phyloP scores from a whole-genome alignment of 2,329 filamentous ascomycete genomes.

The Nigrospora osmanthi region DNA sequence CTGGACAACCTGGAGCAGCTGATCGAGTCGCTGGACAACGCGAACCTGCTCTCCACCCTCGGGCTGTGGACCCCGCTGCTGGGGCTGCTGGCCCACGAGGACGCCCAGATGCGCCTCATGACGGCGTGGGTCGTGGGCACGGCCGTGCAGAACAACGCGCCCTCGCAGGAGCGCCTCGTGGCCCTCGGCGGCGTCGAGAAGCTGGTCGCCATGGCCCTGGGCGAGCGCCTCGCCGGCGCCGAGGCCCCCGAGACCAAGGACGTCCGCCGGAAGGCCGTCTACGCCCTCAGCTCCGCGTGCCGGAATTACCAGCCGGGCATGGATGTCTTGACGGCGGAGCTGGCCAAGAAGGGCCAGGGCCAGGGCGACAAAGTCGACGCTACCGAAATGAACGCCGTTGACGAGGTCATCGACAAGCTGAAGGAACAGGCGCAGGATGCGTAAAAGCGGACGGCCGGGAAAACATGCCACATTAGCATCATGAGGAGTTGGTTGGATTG shows the following conservation, averaged over 20 bases:
- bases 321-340: slow-evolving; percentile 57
- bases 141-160: slow-evolving; percentile 91
- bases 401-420: slow-evolving; percentile 63
- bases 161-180: slow-evolving; percentile 66
- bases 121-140: slow-evolving; percentile 94
- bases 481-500: no score
- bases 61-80: slow-evolving; percentile 78
- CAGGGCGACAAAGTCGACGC: slow-evolving; percentile 62
- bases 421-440: slow-evolving; percentile 40
- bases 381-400: slow-evolving; percentile 78
- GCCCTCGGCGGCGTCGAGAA: slow-evolving; percentile 59
- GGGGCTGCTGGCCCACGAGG: slow-evolving; percentile 56
- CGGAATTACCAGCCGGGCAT: slow-evolving; percentile 86
- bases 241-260: slow-evolving; percentile 46
- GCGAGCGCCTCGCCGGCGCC: slow-evolving; percentile 12
- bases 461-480: no score
- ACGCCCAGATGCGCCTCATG: slow-evolving; percentile 69
- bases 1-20: slow-evolving; percentile 95
- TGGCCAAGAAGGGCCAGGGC: slow-evolving; percentile 47
- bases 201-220: slow-evolving; percentile 55
- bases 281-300: slow-evolving; percentile 77
- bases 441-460: background rate
- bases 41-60: slow-evolving; percentile 80
- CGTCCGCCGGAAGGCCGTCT: slow-evolving; percentile 80
- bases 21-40: slow-evolving; percentile 90